Base-by-base conservation (phyloP, 495 filamentous ascomycete species). In the Aspergillus leporis region DNA sequence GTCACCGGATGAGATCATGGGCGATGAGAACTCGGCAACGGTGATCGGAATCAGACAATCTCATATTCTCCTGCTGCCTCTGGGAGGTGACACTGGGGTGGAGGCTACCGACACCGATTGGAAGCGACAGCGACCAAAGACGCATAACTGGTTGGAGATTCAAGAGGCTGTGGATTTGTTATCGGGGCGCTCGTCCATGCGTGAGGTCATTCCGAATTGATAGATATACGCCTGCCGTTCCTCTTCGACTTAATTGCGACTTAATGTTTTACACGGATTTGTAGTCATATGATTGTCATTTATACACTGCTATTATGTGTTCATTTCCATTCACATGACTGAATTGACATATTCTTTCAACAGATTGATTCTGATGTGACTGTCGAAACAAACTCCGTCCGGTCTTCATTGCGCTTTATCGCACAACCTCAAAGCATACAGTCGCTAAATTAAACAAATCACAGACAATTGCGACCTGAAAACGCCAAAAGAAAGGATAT, bases 31-130 rank as follows among this genome's bases (percentile, higher is more conserved):
- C 62, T 90, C 87, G 28, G 76, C 84, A 1, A 77, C 85, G 0
- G 90, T 97, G 36, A 98, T 98, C 65, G 94, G 93, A 21, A 90
- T 97, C 71, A 87, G 87, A 68, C 90, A 93, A 7, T 90, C 91
- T 0, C 87, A 85, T 59, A 89, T 98, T 4, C 84, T 90, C 14
- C 93, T 97, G 70, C 87, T 84, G 9, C 77, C 90, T 0, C 88
- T 97, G 83, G 74, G 74, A 22, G 74, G 74, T 5, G 69, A 78
- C 13, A 78, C 85, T 53, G 74, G 87, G 30, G 70, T 88, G 36
- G 93, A 96, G 70, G 83, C 80, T 50, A 84, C 87, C 22, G 91
- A 93, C 65, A 97, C 93, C 18, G 91, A 97, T 75, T 98, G 93
- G 93, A 80, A 82, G 59, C 88, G 91, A 65, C 78, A 94, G 40